Percentiles rank a stretch among this genome's conserved stretches.
phyloP scores from a whole-genome alignment of 371 early-diverging fungal species.

The Mucor indicus region DNA sequence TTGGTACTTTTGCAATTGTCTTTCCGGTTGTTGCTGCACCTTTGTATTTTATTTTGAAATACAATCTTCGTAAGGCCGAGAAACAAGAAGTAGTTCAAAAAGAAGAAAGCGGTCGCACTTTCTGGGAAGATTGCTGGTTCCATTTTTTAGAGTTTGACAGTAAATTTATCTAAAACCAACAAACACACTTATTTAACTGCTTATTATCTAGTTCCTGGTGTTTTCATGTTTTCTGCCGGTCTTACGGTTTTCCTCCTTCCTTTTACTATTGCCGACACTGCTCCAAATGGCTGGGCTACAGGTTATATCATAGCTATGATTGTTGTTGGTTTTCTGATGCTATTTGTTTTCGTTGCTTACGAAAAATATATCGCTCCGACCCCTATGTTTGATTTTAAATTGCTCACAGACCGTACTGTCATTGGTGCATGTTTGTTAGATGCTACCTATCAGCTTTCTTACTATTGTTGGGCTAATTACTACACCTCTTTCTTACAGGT shows the following conservation, averaged over 20 bases:
- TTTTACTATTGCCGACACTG: conserved; percentile 14
- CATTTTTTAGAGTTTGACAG: conserved; percentile 11
- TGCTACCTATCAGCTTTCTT: conserved; percentile 15
- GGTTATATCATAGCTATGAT: conserved; percentile 20
- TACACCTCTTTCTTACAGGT: conserved; percentile 16
- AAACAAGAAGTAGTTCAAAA: conserved; percentile 6
- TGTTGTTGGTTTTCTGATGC: conserved; percentile 14
- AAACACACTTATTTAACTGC: too few relatives aligned
- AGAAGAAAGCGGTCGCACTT: neutral
- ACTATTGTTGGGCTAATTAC: conserved; percentile 16
- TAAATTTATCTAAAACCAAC: conserved; percentile 2
- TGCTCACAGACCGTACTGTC: conserved; percentile 10
- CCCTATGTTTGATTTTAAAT: conserved; percentile 7
- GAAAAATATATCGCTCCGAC: conserved; percentile 6
- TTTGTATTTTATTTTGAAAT: conserved; percentile 13
- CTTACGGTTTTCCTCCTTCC: conserved; percentile 15
- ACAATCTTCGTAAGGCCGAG: conserved; percentile 13
- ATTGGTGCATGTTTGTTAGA: conserved; percentile 16
- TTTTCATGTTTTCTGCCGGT: conserved; percentile 15
- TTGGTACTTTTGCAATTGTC: conserved; percentile 16
- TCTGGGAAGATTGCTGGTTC: conserved; percentile 4
- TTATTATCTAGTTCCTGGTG: conserved; percentile 8
- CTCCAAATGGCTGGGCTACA: conserved; percentile 15
- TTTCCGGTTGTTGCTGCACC: conserved; percentile 17
- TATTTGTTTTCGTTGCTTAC: conserved; percentile 4